These are phyloP conservation scores for Mycena vitilis DNA, from an alignment of 768 basidiomycete species.

Conservation along the genomic window DNA sequence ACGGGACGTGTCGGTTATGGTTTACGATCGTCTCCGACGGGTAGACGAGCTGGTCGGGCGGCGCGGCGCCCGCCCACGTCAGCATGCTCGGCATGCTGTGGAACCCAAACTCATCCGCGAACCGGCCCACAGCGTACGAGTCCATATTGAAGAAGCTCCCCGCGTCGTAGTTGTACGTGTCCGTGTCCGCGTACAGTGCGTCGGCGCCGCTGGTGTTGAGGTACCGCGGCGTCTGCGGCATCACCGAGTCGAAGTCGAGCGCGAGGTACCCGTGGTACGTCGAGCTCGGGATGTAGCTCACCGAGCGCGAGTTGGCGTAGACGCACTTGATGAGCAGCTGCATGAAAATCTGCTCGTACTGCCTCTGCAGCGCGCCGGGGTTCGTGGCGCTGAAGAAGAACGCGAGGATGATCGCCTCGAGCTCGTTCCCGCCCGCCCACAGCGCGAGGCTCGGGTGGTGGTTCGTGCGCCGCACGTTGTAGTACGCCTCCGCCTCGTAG, in stretches of 20 bases:
- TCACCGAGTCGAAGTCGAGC: slow-evolving; percentile 18
- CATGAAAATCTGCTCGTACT: slow-evolving; percentile 31
- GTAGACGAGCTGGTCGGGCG: slow-evolving; percentile 17
- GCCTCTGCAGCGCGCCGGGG: slow-evolving; percentile 14
- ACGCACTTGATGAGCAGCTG: slow-evolving; percentile 22
- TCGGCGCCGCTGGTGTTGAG: slow-evolving; percentile 16
- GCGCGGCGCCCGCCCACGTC: slow-evolving; percentile 17
- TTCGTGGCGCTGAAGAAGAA: slow-evolving; percentile 20
- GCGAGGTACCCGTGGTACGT: slow-evolving; percentile 27
- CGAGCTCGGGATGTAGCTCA: slow-evolving; percentile 29
- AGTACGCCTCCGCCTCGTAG: slow-evolving; percentile 32
- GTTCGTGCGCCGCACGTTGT: slow-evolving; percentile 22
- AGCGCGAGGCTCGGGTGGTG: slow-evolving; percentile 28
- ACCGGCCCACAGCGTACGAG: slow-evolving; percentile 13
- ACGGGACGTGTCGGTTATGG: slow-evolving; percentile 15
- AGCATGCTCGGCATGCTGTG: slow-evolving; percentile 22
- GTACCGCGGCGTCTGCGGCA: slow-evolving; percentile 28
- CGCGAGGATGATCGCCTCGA: slow-evolving; percentile 26
- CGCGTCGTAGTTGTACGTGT: slow-evolving; percentile 28
- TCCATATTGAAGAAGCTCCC: slow-evolving; percentile 12
- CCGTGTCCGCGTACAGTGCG: slow-evolving; percentile 26
- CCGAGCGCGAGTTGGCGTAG: slow-evolving; percentile 21
- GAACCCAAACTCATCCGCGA: slow-evolving; percentile 31
- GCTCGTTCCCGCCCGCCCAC: slow-evolving; percentile 32
- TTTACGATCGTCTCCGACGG: slow-evolving; percentile 6